Conservation (phyloP, 768 basidiomycete species). For the Naematelia aurantialba region DNA sequence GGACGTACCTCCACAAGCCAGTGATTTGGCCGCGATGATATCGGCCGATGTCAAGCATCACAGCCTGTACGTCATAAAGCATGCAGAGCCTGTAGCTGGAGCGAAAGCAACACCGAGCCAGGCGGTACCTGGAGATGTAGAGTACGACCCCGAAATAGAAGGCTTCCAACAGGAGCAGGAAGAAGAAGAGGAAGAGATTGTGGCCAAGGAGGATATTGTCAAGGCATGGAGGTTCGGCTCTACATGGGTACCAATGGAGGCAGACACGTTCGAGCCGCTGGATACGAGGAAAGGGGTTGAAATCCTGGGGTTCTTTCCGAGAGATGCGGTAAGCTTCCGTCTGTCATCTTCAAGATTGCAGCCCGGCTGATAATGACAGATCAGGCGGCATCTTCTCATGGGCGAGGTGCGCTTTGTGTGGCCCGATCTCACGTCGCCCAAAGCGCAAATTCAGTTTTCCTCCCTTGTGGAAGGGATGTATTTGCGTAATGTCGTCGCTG, state of each 20-base stretch:
- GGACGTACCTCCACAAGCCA: conserved; percentile 6
- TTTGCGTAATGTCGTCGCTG: conserved; percentile 64
- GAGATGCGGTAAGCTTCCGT: conserved; percentile 59
- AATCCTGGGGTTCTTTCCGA: conserved; percentile 75
- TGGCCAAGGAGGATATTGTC: conserved; percentile 49
- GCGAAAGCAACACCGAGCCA: conserved; percentile 20
- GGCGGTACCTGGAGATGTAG: conserved; percentile 12
- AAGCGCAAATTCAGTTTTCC: conserved; percentile 78
- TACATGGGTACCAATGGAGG: conserved; percentile 76
- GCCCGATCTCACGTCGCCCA: conserved; percentile 64
- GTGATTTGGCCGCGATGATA: conserved; percentile 36
- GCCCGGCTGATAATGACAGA: conserved; percentile 55
- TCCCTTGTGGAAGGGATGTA: conserved; percentile 81
- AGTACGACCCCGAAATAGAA: conserved; percentile 48
- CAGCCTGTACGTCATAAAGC: conserved; percentile 33
- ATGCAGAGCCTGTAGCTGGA: conserved; percentile 3
- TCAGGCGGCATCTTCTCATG: conserved; percentile 76
- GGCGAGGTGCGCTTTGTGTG: conserved; percentile 82
- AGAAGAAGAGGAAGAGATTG: conserved; percentile 51
- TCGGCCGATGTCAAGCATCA: conserved; percentile 42
- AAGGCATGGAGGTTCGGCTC: conserved; percentile 50
- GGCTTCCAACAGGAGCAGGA: conserved; percentile 33
- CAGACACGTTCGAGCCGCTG: conserved; percentile 73
- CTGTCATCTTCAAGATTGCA: conserved; percentile 3
- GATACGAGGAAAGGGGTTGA: conserved; percentile 80